Percentiles rank a stretch among this genome's conserved stretches.
Evolutionary conservation across 2,329 filamentous ascomycete species (phyloP).

Genomic region (Aspergillus nomiae): DNA sequence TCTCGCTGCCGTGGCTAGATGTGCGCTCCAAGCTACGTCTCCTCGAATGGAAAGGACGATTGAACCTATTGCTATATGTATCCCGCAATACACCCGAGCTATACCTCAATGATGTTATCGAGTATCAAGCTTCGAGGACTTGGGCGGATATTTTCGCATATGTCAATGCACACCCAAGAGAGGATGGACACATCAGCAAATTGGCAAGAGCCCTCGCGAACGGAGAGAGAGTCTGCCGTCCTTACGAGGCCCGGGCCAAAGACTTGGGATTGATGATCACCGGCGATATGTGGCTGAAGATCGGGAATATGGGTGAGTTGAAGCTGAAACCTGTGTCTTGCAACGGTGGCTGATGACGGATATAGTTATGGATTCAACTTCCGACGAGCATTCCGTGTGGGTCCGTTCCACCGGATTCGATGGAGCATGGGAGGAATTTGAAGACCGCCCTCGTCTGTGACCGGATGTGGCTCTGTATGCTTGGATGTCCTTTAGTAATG

Average conservation of each 20-base stretch:
- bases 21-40: slow-evolving; percentile 65
- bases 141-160: slow-evolving; percentile 51
- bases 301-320: slow-evolving; percentile 47
- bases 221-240: slow-evolving; percentile 56
- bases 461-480: neutral
- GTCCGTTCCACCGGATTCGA: slow-evolving; percentile 45
- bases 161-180: slow-evolving; percentile 51
- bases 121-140: slow-evolving; percentile 58
- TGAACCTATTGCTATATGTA: slow-evolving; percentile 74
- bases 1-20: slow-evolving; percentile 64
- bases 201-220: slow-evolving; percentile 69
- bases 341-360: neutral
- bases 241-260: slow-evolving; percentile 31
- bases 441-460: slow-evolving; percentile 24
- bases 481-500: neutral
- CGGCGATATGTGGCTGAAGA: slow-evolving; percentile 47
- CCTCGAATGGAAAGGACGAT: slow-evolving; percentile 78
- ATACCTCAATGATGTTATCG: slow-evolving; percentile 58
- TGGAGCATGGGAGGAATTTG: slow-evolving; percentile 40
- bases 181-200: slow-evolving; percentile 84
- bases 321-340: neutral
- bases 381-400: slow-evolving; percentile 34
- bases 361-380: slow-evolving; percentile 41
- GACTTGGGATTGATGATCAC: slow-evolving; percentile 38
- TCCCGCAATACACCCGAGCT: slow-evolving; percentile 67